Percentiles rank a stretch among this genome's conserved stretches.
phyloP scores from a whole-genome alignment of 169 alveolate genomes.

The Perkinsus marinus region DNA sequence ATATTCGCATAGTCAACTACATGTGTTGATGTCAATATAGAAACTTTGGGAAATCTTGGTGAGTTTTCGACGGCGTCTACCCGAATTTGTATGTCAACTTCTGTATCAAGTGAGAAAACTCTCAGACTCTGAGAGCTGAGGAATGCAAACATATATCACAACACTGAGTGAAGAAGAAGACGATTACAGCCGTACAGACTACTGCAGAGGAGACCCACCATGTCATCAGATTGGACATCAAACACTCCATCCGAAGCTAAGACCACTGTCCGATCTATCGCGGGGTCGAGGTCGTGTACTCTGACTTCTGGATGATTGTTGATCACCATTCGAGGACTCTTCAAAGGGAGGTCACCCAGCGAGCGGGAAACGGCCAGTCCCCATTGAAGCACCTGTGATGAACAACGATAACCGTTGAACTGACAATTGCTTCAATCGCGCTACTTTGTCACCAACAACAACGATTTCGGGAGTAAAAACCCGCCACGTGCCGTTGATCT shows the following conservation, averaged over 20 bases:
- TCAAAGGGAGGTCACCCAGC: slow-evolving; percentile 15
- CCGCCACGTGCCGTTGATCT: slow-evolving; percentile 17
- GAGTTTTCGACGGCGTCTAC: no score
- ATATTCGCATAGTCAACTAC: no score
- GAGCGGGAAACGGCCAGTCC: slow-evolving; percentile 23
- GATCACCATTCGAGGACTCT: not conserved
- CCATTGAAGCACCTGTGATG: not conserved
- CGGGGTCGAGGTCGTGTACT: not conserved
- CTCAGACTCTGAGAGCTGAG: no score
- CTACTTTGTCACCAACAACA: not conserved
- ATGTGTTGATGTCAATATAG: no score
- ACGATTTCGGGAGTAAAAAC: not conserved
- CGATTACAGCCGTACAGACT: no score
- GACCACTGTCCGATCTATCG: not conserved
- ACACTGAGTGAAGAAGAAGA: no score
- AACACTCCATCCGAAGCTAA: not conserved
- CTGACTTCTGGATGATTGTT: not conserved
- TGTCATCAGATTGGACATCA: not conserved
- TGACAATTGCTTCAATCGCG: not conserved
- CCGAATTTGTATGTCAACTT: no score
- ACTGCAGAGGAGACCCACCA: not conserved
- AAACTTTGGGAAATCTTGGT: no score
- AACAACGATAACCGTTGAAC: not conserved
- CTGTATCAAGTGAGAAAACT: no score
- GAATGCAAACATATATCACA: no score